Base-by-base conservation (phyloP, 805 yeast species). In the Saccharomycopsis olivae region DNA sequence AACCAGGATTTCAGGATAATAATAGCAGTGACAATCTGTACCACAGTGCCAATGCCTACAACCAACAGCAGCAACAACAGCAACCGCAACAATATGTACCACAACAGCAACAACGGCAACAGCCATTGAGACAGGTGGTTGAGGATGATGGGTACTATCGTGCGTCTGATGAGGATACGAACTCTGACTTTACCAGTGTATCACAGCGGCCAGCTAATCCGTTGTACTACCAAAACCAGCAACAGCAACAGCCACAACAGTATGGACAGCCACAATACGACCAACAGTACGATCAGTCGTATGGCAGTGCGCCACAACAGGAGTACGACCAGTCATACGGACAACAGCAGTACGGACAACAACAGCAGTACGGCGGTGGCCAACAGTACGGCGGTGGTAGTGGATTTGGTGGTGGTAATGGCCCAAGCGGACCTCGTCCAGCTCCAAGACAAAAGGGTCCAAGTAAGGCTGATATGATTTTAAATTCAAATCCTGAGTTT, bases 191-290 rank as follows among this genome's bases (percentile, higher is more conserved):
- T 57, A 81, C 92, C 1, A 76, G 86, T 38, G 83, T 82, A 2
- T 78, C 88, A 5, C 89, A 81, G 57, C 65, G 89, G 54, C 87
- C 78, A 20, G 67, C 75, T 13, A 81, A 81, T 51, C 83, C 81
- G 14, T 58, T 62, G 20, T 75, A 72, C 49, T 65, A 52, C 31
- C 48, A 44, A 30, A 49, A 41, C 11, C 47, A 34, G n/a, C 53
- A 35, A 33, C n/a, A n/a, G n/a, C n/a, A n/a, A n/a, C n/a, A n/a
- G n/a, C n/a, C n/a, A n/a, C n/a, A n/a, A n/a, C 44, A 35, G 24
- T 51, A 44, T 13, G 39, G 39, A 6, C 46, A 42, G 27, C 35
- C 28, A n/a, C 17, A 29, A 15, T 40, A 31, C 18, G 39, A 38
- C 19, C 24, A 24, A 27, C 33, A 16, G 13, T n/a, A 33, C n/a